A percentile compares a stretch with the other conserved stretches of the same genome.
Conservation (phyloP, 169 alveolate species). For the Haemoproteus tartakovskyi region DNA sequence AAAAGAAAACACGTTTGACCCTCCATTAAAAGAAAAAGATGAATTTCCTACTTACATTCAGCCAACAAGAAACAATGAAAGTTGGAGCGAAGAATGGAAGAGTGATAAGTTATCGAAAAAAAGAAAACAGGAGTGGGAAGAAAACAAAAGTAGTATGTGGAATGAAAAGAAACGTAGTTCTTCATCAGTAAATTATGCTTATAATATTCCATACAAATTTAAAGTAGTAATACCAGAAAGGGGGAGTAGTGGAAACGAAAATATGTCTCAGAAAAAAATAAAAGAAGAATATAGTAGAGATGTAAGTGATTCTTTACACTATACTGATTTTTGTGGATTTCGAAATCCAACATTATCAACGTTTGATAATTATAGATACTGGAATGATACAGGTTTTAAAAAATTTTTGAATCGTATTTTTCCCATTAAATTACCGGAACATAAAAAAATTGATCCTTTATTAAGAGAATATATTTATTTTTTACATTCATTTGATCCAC, state of each 20-base stretch:
- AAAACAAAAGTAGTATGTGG: neutral
- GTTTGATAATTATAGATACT: constrained; percentile 77
- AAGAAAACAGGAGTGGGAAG: neutral
- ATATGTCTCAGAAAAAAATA: constrained; percentile 6
- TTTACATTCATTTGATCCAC: constrained; percentile 82
- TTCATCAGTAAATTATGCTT: constrained; percentile 43
- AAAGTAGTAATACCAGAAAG: constrained; percentile 39
- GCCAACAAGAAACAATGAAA: constrained; percentile 16
- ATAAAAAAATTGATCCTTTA: constrained; percentile 78
- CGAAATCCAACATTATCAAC: constrained; percentile 84
- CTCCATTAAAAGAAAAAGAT: constrained; percentile 16
- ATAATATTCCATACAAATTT: constrained; percentile 55
- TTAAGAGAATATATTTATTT: constrained; percentile 81
- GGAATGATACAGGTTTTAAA: constrained; percentile 86
- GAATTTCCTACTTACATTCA: constrained; percentile 42
- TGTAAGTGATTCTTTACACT: constrained; percentile 34
- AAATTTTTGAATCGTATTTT: constrained; percentile 79
- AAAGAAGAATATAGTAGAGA: constrained; percentile 75
- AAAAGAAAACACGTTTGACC: constrained; percentile 6
- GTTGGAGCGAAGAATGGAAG: constrained; percentile 32
- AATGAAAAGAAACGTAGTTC: neutral
- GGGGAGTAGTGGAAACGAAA: no score
- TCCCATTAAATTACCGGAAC: constrained; percentile 80
- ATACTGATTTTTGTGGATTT: constrained; percentile 75
- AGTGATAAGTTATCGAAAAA: neutral